Conservation (phyloP, 495 filamentous ascomycete species). For the Hyaloscypha hepaticicola region DNA sequence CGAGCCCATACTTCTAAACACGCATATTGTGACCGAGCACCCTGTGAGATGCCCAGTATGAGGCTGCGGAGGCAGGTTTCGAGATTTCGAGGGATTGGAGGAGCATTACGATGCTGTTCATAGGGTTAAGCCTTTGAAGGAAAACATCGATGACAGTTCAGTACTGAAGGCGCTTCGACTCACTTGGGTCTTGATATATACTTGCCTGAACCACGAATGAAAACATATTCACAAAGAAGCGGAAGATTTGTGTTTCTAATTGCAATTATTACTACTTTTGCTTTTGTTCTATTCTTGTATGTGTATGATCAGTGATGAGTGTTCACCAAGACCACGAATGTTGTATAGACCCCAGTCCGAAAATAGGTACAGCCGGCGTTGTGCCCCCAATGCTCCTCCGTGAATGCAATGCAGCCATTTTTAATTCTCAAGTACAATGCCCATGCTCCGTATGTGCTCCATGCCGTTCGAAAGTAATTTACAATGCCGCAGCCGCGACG, state of each 20-base stretch:
- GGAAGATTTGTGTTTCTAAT: neutral
- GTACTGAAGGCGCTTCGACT: too few relatives aligned
- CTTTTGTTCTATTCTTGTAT: neutral
- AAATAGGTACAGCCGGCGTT: neutral
- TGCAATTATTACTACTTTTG: neutral
- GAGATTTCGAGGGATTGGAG: too few relatives aligned
- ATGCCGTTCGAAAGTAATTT: conserved; percentile 13
- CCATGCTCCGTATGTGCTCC: neutral
- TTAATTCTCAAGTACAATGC: neutral
- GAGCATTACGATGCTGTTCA: too few relatives aligned
- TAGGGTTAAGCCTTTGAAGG: too few relatives aligned
- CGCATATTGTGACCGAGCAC: too few relatives aligned
- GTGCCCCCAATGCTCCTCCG: neutral
- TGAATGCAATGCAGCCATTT: conserved; percentile 2
- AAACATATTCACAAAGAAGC: neutral
- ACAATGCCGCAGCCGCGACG: conserved; percentile 26
- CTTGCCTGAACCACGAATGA: neutral
- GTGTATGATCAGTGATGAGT: neutral
- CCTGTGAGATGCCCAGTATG: too few relatives aligned
- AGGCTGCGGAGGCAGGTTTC: too few relatives aligned
- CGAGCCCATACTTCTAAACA: too few relatives aligned
- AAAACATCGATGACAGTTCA: too few relatives aligned
- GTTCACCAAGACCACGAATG: neutral
- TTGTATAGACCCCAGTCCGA: neutral
- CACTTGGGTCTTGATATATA: neutral